These are phyloP conservation scores for Apiospora saccharicola DNA, from an alignment of 2,329 filamentous ascomycete species.

Conservation along the genomic window DNA sequence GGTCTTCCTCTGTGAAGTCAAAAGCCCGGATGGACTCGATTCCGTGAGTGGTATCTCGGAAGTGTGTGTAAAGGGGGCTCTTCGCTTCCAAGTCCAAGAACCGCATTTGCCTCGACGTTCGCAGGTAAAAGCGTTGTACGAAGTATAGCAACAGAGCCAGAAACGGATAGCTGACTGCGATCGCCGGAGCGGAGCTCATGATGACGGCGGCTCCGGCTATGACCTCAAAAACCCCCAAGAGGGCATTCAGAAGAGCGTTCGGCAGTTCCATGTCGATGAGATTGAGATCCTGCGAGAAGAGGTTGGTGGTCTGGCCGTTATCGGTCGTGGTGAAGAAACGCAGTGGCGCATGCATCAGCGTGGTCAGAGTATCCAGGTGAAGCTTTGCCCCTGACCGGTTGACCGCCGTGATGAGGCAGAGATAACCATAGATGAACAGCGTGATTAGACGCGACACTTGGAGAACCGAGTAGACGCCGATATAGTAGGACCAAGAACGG, in stretches of 20 bases:
- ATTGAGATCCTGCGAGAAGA: constrained; percentile 55
- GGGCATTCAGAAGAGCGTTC: constrained; percentile 41
- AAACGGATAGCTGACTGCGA: constrained; percentile 60
- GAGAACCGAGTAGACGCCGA: constrained; percentile 25
- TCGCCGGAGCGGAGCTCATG: constrained; percentile 49
- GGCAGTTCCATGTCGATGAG: constrained; percentile 51
- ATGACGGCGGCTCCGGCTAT: constrained; percentile 58
- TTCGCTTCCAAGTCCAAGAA: constrained; percentile 69
- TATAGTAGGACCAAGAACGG: constrained; percentile 33
- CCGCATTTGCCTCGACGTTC: constrained; percentile 66
- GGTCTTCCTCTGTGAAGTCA: constrained; percentile 52
- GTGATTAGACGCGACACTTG: not conserved
- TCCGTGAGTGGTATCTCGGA: constrained; percentile 56
- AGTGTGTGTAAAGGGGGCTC: constrained; percentile 60
- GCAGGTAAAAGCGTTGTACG: constrained; percentile 65
- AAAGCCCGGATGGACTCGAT: constrained; percentile 58
- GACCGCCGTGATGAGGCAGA: constrained; percentile 54
- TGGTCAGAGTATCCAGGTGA: constrained; percentile 35
- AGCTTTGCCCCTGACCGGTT: constrained; percentile 27
- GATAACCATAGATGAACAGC: constrained; percentile 49
- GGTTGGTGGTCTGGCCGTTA: constrained; percentile 49
- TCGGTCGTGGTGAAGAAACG: constrained; percentile 52
- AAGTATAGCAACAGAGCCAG: constrained; percentile 54
- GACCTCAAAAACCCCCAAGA: constrained; percentile 34
- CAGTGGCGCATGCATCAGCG: constrained; percentile 48